These are phyloP conservation scores for Linnemannia hyalina DNA, from an alignment of 192 early-diverging fungal species.

Conservation along the genomic window DNA sequence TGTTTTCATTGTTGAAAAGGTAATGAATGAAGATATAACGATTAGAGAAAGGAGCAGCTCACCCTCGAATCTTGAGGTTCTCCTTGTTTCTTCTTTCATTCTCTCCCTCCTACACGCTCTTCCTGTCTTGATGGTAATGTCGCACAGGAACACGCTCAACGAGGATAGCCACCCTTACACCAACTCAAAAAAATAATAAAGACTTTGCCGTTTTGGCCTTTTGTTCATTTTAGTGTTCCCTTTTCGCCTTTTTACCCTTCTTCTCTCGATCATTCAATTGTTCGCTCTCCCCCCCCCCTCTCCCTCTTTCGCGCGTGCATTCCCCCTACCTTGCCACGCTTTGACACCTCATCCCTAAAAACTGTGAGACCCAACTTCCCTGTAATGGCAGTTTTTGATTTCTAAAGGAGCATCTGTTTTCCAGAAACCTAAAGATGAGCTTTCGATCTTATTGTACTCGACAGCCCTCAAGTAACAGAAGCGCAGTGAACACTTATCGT, in stretches of 20 bases:
- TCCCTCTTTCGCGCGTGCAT: not conserved
- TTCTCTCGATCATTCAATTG: not conserved
- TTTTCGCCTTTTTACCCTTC: not conserved
- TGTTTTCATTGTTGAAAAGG: not conserved
- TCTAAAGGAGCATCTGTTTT: not conserved
- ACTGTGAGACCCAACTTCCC: not conserved
- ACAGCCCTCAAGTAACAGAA: too few species aligned
- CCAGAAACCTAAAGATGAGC: not conserved
- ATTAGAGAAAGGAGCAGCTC: not conserved
- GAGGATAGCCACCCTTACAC: not conserved
- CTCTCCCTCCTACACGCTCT: not conserved
- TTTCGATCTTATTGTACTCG: too few species aligned
- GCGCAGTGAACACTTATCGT: not conserved
- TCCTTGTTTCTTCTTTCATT: not conserved
- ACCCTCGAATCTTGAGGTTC: not conserved
- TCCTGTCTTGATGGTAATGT: not conserved
- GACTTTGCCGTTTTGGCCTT: conserved; percentile 10
- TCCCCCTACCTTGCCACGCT: not conserved
- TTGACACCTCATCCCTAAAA: not conserved
- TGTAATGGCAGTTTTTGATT: not conserved
- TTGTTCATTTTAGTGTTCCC: not conserved
- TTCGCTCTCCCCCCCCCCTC: not conserved
- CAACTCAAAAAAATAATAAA: not conserved
- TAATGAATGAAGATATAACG: not conserved
- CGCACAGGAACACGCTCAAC: not conserved